Conservation (phyloP, 768 basidiomycete genomes). For the Strobilomyces echinocephalus region DNA sequence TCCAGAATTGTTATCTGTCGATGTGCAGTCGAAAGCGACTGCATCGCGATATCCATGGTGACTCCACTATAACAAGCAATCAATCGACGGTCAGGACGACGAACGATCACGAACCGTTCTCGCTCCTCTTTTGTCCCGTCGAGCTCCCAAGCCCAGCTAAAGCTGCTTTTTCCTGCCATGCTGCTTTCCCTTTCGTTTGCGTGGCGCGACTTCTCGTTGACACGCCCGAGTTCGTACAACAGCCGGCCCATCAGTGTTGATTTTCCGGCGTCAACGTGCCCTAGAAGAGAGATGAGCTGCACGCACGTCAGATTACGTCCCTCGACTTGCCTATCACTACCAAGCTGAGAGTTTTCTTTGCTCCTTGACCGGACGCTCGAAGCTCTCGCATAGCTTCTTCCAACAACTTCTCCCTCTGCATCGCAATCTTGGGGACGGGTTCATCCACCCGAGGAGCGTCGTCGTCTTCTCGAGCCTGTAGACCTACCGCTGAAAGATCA, state of each 20-base stretch:
- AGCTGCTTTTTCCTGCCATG: constrained; percentile 90
- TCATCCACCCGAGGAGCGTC: constrained; percentile 34
- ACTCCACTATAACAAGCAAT: constrained; percentile 62
- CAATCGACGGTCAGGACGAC: constrained; percentile 4
- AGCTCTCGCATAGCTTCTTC: constrained; percentile 66
- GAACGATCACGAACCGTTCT: constrained; percentile 58
- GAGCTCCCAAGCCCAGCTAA: constrained; percentile 97
- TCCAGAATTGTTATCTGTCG: constrained; percentile 90
- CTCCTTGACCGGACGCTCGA: constrained; percentile 42
- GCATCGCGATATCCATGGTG: constrained; percentile 94
- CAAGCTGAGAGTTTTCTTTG: constrained; percentile 73
- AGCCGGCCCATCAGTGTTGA: constrained; percentile 95
- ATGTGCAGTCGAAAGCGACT: constrained; percentile 67
- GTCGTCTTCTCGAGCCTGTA: constrained; percentile 45
- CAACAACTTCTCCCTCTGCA: constrained; percentile 77
- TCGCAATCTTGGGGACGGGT: constrained; percentile 56
- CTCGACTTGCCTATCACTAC: constrained; percentile 78
- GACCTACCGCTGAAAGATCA: constrained; percentile 72
- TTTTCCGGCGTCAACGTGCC: constrained; percentile 98
- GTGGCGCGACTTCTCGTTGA: constrained; percentile 79
- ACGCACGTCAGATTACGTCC: background rate
- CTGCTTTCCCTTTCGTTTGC: constrained; percentile 87
- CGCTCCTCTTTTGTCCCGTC: constrained; percentile 92
- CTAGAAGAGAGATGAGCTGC: constrained; percentile 38
- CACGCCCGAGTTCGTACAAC: constrained; percentile 83